Evolutionary conservation across 805 yeast genomes (phyloP), one percentile per base, ranked within the genome.

Genomic region (Wickerhamomyces bisporus): DNA sequence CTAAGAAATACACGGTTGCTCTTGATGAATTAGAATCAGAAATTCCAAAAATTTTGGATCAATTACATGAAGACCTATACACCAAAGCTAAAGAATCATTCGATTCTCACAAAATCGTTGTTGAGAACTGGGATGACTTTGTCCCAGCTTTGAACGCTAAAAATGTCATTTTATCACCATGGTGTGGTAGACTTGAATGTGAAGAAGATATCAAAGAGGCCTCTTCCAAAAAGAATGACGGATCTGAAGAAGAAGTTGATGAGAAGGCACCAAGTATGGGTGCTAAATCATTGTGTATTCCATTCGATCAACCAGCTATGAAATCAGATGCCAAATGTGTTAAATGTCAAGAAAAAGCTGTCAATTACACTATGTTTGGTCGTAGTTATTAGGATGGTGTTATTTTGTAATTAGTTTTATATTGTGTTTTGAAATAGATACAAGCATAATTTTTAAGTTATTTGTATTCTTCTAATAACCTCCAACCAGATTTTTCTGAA

Each of bases 261-360:
- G 98, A 93, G 58, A 84, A 86, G 64, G 87, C 98, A 18, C 99
- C 99, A 60, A 80, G 94, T 36, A 93, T 93, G 99, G 99, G 99
- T 60, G 99, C 99, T 50, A 93, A 93, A 73, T 84, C 96, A 16
- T 74, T 93, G 65, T 93, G 99, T 77, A 89, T 89, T 62, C 98
- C 98, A 49, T 81, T 80, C 58, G 84, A 86, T 28, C 98, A 91
- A 71, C 96, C 96, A 42, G 77, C 68, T 55, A 75, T 91, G 64
- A 77, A 77, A 61, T 68, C 62, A 49, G 91, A 82, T 52, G 86
- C 87, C 49, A 82, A 80, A 64, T 94, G 98, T 79, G 81, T 87
- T 47, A 83, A 70, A 56, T 93, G 98, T 75, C 85, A 73, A 46
- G 70, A 66, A 52, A 64, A 67, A 31, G 98, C 99, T 30, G 62